Percentiles rank a stretch among this genome's conserved stretches.
phyloP scores from a whole-genome alignment of 2,329 filamentous ascomycete genomes.

The Talaromyces islandicus region DNA sequence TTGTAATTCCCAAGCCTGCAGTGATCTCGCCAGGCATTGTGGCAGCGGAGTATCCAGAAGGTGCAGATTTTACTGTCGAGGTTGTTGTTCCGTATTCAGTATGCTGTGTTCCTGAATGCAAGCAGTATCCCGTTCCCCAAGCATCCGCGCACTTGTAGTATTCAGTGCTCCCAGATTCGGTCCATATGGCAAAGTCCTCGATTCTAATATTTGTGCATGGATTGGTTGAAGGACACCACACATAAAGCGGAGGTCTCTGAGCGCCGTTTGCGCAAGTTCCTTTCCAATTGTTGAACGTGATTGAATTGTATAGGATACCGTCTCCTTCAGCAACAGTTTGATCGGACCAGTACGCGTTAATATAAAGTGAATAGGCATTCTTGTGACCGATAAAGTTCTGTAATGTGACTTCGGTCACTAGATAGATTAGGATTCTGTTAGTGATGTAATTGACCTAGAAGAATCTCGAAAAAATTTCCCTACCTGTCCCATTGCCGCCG shows the following conservation, averaged over 20 bases:
- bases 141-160: constrained; percentile 10
- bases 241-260: constrained; percentile 3
- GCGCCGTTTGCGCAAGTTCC: constrained; percentile 8
- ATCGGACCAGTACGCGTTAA: constrained; percentile 8
- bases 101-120: constrained; percentile 4
- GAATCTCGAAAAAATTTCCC: background rate
- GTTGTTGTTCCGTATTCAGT: constrained; percentile 5
- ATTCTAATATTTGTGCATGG: constrained; percentile 7
- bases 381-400: constrained; percentile 7
- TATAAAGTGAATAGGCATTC: constrained; percentile 7
- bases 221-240: constrained; percentile 6
- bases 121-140: constrained; percentile 8
- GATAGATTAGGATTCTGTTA: background rate
- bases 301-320: constrained; percentile 5
- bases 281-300: constrained; percentile 9
- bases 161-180: constrained; percentile 7
- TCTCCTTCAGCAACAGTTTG: background rate
- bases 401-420: constrained; percentile 5
- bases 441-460: background rate
- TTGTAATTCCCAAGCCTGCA: constrained; percentile 7
- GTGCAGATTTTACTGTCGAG: constrained; percentile 4
- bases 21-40: constrained; percentile 7
- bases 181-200: constrained; percentile 8
- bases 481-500: constrained; percentile 7
- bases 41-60: constrained; percentile 8